These are phyloP conservation scores for Centrapalus pauciflorus DNA, from an alignment of 129 eudicot species.

Conservation along the genomic window DNA sequence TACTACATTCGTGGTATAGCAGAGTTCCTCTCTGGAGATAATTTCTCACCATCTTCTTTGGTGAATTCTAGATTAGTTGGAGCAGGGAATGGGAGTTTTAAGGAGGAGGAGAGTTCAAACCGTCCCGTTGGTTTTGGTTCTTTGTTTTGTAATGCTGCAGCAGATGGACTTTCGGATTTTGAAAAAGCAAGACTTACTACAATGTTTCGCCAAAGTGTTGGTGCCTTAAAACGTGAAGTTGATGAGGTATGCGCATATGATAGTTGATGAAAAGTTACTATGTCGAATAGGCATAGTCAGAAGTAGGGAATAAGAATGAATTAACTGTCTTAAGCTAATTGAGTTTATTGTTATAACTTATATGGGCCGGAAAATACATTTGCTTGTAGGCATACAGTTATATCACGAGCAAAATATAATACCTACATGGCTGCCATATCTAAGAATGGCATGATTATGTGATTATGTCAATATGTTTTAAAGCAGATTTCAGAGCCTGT, in stretches of 20 bases:
- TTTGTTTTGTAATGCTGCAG: constrained; percentile 42
- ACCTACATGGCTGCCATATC: no score
- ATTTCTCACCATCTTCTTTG: constrained; percentile 28
- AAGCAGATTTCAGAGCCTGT: constrained; percentile 56
- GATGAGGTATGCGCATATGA: constrained; percentile 56
- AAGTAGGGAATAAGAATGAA: no score
- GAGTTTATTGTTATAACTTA: no score
- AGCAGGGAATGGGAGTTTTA: background rate
- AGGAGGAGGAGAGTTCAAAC: constrained; percentile 13
- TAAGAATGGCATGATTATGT: background rate
- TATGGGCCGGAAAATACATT: no score
- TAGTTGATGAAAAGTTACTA: background rate
- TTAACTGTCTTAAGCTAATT: background rate
- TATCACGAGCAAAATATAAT: background rate
- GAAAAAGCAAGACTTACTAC: constrained; percentile 46
- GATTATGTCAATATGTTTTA: background rate
- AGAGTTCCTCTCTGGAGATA: constrained; percentile 42
- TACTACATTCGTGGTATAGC: constrained; percentile 43
- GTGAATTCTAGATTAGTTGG: constrained; percentile 22
- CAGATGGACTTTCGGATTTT: constrained; percentile 38
- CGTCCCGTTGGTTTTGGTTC: constrained; percentile 20
- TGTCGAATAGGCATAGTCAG: no score
- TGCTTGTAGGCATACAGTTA: background rate
- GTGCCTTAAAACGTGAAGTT: constrained; percentile 54
- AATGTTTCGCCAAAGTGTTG: constrained; percentile 48